Percentiles rank a stretch among this genome's conserved stretches.
These are phyloP conservation scores for Saprolegnia parasitica DNA, from an alignment of 352 stramenopile genomes.

Conservation along the genomic window DNA sequence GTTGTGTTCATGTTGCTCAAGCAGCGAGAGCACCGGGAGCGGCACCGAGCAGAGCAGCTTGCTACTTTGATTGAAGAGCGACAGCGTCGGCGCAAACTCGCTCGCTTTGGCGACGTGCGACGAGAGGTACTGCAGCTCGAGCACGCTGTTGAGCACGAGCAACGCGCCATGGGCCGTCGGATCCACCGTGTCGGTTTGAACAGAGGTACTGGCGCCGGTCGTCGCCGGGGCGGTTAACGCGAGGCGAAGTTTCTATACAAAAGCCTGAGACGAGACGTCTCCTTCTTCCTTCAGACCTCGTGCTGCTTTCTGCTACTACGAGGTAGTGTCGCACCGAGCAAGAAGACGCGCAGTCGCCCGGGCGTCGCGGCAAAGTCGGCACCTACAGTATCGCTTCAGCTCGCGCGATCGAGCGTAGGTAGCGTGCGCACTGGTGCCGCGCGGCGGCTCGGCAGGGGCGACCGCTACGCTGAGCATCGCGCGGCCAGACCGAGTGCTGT, in stretches of 20 bases:
- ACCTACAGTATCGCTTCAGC: neutral
- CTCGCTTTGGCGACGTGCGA: constrained; percentile 1
- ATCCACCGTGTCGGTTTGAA: constrained; percentile 2
- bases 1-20: neutral
- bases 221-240: neutral
- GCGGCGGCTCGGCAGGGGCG: neutral
- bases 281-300: too few species aligned
- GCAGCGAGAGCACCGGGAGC: neutral
- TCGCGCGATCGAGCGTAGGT: too few species aligned
- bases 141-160: constrained; percentile 6
- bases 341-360: constrained; percentile 14
- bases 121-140: constrained; percentile 18
- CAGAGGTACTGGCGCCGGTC: neutral
- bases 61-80: neutral
- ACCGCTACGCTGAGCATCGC: neutral
- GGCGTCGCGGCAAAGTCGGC: constrained; percentile 1
- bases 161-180: neutral
- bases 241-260: neutral
- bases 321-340: constrained; percentile 11
- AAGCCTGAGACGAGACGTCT: neutral
- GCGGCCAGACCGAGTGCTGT: neutral
- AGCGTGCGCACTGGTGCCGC: neutral
- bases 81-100: neutral
- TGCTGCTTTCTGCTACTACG: neutral
- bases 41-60: neutral